These are phyloP conservation scores for Aspergillus ochraceus DNA, from an alignment of 2,329 filamentous ascomycete species.

Conservation along the genomic window DNA sequence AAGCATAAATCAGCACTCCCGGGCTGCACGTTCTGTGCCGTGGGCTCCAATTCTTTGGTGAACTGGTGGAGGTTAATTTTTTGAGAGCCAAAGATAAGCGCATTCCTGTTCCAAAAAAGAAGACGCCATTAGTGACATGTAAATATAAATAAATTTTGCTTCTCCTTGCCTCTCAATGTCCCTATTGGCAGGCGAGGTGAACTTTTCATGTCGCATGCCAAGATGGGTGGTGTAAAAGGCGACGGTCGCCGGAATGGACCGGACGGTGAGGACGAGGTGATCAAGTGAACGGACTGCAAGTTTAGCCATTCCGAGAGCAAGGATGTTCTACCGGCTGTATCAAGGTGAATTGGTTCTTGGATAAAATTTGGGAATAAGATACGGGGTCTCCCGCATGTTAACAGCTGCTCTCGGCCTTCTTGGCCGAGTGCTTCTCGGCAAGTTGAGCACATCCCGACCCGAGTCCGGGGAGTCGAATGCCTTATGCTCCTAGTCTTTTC, in stretches of 20 bases:
- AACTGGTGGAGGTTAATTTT: constrained; percentile 64
- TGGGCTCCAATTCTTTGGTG: constrained; percentile 61
- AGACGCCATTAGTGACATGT: constrained; percentile 3
- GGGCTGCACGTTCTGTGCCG: constrained; percentile 53
- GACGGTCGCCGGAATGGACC: constrained; percentile 50
- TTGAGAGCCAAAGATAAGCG: constrained; percentile 57
- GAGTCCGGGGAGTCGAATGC: too few species aligned
- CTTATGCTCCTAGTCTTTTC: too few species aligned
- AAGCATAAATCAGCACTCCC: constrained; percentile 64
- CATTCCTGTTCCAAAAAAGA: constrained; percentile 42
- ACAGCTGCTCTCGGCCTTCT: too few species aligned
- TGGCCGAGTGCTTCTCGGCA: too few species aligned
- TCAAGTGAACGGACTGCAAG: constrained; percentile 52
- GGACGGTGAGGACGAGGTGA: constrained; percentile 62
- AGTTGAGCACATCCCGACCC: too few species aligned
- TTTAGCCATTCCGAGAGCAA: constrained; percentile 2
- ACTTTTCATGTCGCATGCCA: constrained; percentile 58
- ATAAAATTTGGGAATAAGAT: too few species aligned
- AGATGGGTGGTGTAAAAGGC: constrained; percentile 57
- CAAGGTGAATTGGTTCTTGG: too few species aligned
- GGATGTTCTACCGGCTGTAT: not conserved
- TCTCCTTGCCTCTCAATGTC: constrained; percentile 22
- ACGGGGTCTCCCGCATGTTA: too few species aligned
- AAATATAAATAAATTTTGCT: too few species aligned
- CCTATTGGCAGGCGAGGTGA: constrained; percentile 44